phyloP scores from a whole-genome alignment of 1,139 yeast genomes.

The Pneumocystis sp. region DNA sequence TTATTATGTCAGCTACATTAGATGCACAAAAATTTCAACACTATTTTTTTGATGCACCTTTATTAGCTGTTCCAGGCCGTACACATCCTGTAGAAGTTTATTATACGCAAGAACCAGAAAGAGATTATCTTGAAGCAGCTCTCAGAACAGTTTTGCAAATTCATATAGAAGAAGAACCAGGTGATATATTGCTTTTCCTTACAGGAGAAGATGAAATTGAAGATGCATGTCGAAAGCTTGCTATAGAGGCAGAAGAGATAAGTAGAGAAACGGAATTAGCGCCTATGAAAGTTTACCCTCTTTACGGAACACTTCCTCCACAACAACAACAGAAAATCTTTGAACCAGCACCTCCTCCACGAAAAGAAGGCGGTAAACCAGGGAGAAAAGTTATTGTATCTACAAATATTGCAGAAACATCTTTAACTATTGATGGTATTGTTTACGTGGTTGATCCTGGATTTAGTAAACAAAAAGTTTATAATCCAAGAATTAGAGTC shows the following conservation, averaged over 20 bases:
- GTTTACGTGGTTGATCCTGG: constrained; percentile 98
- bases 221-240: constrained; percentile 82
- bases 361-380: constrained; percentile 56
- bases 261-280: constrained; percentile 82
- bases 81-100: constrained; percentile 94
- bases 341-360: constrained; percentile 66
- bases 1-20: constrained; percentile 93
- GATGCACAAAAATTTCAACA: constrained; percentile 92
- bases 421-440: constrained; percentile 92
- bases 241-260: constrained; percentile 76
- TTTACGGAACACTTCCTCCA: constrained; percentile 93
- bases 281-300: constrained; percentile 75
- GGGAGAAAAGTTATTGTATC: constrained; percentile 88
- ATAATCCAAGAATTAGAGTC: constrained; percentile 90
- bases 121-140: constrained; percentile 88
- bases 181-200: constrained; percentile 74
- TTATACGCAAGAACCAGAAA: constrained; percentile 91
- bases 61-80: constrained; percentile 94
- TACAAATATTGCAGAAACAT: constrained; percentile 97
- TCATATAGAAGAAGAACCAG: constrained; percentile 90
- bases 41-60: constrained; percentile 82
- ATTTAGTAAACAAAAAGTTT: constrained; percentile 88
- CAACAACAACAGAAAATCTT: constrained; percentile 86
- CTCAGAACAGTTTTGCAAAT: constrained; percentile 88
- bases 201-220: constrained; percentile 99